These are phyloP conservation scores for Solanum aculeatissimum DNA, from an alignment of 305 asterid species.

Conservation along the genomic window DNA sequence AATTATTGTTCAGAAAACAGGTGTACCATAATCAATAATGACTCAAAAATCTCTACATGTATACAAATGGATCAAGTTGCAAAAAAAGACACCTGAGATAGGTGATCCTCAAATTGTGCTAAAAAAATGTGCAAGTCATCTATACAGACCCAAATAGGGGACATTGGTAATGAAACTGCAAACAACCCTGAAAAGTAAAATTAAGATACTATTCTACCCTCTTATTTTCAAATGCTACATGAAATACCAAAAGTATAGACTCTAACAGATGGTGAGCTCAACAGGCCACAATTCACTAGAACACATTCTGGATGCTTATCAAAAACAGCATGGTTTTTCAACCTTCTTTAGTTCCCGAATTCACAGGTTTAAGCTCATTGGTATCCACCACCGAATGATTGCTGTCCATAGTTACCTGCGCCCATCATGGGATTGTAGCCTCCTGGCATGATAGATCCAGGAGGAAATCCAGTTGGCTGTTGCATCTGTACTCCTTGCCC, in stretches of 20 bases:
- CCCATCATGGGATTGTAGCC: slow-evolving; percentile 68
- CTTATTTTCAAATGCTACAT: not conserved
- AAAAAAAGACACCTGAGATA: not conserved
- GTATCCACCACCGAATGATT: slow-evolving; percentile 72
- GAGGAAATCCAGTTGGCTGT: slow-evolving; percentile 57
- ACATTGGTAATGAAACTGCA: not conserved
- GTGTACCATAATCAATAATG: not conserved
- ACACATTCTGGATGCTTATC: not conserved
- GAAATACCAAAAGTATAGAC: not conserved
- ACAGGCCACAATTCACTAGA: not conserved
- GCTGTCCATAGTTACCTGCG: slow-evolving; percentile 53
- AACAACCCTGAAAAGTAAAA: not conserved
- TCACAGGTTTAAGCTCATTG: slow-evolving; percentile 20
- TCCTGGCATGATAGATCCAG: slow-evolving; percentile 43
- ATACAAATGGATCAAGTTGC: not conserved
- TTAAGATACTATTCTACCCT: not conserved
- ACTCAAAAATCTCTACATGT: not conserved
- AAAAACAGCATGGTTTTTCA: not conserved
- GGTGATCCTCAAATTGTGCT: not conserved
- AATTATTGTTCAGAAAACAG: not conserved
- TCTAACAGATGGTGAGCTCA: not conserved
- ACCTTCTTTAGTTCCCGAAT: not conserved
- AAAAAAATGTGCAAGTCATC: not conserved
- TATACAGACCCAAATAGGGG: not conserved
- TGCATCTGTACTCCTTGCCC: slow-evolving; percentile 50